These are phyloP conservation scores for Taxillus chinensis DNA, from an alignment of 164 flowering plant species.

Conservation along the genomic window DNA sequence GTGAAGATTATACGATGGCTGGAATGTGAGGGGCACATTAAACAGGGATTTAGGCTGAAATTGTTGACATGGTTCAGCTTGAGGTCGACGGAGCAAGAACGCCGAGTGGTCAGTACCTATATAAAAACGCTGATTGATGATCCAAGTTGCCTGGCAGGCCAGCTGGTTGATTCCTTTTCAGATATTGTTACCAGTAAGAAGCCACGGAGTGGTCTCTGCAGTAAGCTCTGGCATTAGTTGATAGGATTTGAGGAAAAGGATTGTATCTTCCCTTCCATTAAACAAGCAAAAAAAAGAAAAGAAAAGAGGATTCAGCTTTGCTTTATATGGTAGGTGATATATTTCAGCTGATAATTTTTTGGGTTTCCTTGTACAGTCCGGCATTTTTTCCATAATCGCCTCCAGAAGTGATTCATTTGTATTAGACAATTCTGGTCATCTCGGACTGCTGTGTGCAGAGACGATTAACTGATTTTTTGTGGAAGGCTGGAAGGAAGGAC, in stretches of 20 bases:
- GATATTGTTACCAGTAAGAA: conserved; percentile 68
- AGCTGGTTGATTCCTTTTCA: conserved; percentile 74
- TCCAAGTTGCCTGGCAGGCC: conserved; percentile 82
- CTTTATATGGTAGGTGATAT: background rate
- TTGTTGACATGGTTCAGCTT: conserved; percentile 92
- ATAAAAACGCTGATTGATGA: conserved; percentile 74
- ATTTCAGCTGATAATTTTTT: conserved; percentile 10
- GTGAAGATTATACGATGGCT: conserved; percentile 83
- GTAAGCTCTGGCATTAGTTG: conserved; percentile 53
- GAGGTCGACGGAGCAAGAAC: conserved; percentile 82
- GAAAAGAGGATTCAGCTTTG: background rate
- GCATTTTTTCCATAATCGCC: conserved; percentile 21
- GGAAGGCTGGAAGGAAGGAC: background rate
- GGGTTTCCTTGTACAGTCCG: conserved; percentile 18
- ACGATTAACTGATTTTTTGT: conserved; percentile 8
- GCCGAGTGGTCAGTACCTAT: conserved; percentile 79
- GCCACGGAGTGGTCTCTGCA: conserved; percentile 59
- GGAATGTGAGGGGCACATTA: conserved; percentile 75
- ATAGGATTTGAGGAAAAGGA: background rate
- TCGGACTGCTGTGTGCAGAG: conserved; percentile 12
- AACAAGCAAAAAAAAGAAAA: too few relatives aligned
- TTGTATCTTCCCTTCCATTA: background rate
- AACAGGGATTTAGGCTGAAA: conserved; percentile 74
- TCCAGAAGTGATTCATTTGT: conserved; percentile 14
- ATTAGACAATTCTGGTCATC: conserved; percentile 11